These are phyloP conservation scores for Amyloporia xantha DNA, from an alignment of 768 basidiomycete genomes.

Conservation along the genomic window DNA sequence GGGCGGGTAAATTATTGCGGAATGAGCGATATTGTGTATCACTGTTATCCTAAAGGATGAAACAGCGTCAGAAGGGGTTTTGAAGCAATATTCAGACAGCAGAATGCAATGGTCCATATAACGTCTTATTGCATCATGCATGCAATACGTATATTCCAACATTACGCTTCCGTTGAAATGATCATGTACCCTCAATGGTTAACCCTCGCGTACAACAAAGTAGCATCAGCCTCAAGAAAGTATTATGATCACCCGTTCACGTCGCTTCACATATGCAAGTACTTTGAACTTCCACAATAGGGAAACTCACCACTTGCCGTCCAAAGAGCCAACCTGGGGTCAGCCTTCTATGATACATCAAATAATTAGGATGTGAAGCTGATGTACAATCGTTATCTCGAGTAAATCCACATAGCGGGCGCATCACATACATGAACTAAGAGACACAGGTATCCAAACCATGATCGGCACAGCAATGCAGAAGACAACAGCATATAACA, in stretches of 20 bases:
- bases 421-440: constrained; percentile 66
- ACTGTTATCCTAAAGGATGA: constrained; percentile 69
- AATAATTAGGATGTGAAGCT: constrained; percentile 77
- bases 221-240: too few relatives aligned
- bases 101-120: too few relatives aligned
- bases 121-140: too few relatives aligned
- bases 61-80: neutral
- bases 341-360: constrained; percentile 47
- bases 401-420: neutral
- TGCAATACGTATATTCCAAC: too few relatives aligned
- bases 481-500: constrained; percentile 61
- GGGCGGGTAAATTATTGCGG: constrained; percentile 66
- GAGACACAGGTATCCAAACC: constrained; percentile 63
- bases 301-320: constrained; percentile 71
- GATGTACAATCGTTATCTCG: neutral
- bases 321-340: constrained; percentile 79
- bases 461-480: constrained; percentile 62
- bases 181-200: too few relatives aligned
- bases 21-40: constrained; percentile 90
- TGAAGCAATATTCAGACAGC: neutral
- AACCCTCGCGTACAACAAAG: too few relatives aligned
- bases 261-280: too few relatives aligned
- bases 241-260: too few relatives aligned
- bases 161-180: too few relatives aligned
- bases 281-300: too few relatives aligned